A percentile compares a stretch with the other conserved stretches of the same genome.
These are phyloP conservation scores for Teunomyces pallodes DNA, from an alignment of 805 yeast genomes.

Conservation along the genomic window DNA sequence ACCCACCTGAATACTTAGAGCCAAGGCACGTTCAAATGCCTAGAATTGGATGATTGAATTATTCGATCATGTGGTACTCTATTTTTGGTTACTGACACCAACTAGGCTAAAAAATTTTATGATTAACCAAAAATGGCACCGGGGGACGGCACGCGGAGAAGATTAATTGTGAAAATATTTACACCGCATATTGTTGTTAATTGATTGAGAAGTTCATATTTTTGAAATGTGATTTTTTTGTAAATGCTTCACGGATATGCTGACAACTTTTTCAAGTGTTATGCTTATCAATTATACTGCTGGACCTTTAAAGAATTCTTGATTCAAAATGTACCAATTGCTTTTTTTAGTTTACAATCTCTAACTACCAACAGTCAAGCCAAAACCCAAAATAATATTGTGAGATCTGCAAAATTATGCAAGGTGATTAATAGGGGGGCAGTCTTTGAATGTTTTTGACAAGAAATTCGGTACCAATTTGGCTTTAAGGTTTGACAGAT, in stretches of 20 bases:
- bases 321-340: too few species aligned
- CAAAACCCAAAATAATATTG: not conserved
- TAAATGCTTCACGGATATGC: too few species aligned
- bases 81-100: not conserved
- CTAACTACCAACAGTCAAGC: not conserved
- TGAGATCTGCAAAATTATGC: not conserved
- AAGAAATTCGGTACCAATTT: not conserved
- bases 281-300: too few species aligned
- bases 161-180: too few species aligned
- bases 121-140: not conserved
- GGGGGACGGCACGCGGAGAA: not conserved
- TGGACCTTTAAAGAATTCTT: too few species aligned
- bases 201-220: too few species aligned
- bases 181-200: too few species aligned
- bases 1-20: too few species aligned
- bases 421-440: not conserved
- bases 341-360: too few species aligned
- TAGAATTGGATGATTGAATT: not conserved
- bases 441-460: not conserved
- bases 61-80: not conserved
- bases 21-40: too few species aligned
- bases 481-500: not conserved
- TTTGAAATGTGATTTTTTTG: too few species aligned
- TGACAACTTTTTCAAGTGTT: too few species aligned
- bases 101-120: not conserved